Conservation (phyloP, 257 asterid species). For the Rauvolfia tetraphylla region DNA sequence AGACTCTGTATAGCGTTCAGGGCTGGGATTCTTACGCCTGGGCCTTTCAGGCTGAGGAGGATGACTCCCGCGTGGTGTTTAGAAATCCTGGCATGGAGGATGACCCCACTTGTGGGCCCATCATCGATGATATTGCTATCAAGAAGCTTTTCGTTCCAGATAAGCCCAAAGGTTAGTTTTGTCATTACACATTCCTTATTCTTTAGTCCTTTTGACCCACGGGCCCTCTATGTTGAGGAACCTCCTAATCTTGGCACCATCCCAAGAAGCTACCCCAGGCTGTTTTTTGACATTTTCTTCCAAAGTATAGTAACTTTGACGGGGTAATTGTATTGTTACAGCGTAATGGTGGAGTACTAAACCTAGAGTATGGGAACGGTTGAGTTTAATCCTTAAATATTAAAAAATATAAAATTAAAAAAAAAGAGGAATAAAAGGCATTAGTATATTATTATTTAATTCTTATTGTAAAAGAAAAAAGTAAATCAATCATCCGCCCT, state of each 20-base stretch:
- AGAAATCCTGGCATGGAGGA: conserved; percentile 96
- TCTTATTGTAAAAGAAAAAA: no score
- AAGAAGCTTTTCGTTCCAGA: conserved; percentile 85
- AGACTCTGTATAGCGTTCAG: conserved; percentile 80
- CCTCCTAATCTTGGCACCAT: not conserved
- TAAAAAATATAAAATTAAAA: no score
- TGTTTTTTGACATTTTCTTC: not conserved
- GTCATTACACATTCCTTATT: conserved; percentile 4
- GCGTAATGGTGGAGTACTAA: no score
- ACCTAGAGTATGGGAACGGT: no score
- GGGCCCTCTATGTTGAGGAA: not conserved
- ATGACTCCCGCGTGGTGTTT: conserved; percentile 50
- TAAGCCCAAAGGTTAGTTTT: conserved; percentile 58
- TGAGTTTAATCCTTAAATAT: not conserved
- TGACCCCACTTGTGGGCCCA: conserved; percentile 96
- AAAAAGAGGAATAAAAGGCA: no score
- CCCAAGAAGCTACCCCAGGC: not conserved
- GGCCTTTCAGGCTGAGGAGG: conserved; percentile 73
- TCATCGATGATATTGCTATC: conserved; percentile 81
- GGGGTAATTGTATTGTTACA: no score
- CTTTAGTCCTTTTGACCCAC: no score
- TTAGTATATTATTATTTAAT: no score
- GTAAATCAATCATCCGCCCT: not conserved
- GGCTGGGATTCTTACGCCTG: conserved; percentile 96
- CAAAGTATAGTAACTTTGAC: no score